These are phyloP conservation scores for Linnemannia exigua DNA, from an alignment of 192 early-diverging fungal species.

Conservation along the genomic window DNA sequence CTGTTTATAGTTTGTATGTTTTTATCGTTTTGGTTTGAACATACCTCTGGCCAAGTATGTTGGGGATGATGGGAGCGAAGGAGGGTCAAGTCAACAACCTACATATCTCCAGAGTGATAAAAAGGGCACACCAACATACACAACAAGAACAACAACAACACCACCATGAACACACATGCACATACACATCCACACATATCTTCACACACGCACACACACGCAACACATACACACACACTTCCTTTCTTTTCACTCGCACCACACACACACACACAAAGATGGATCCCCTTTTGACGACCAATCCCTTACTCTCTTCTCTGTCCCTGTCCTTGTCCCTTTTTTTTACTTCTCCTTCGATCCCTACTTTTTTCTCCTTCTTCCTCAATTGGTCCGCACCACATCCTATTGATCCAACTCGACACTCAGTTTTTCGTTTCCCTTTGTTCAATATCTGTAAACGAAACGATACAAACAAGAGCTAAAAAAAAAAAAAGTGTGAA, in stretches of 20 bases:
- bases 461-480: not conserved
- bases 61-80: conserved; percentile 1
- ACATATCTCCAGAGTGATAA: not conserved
- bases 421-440: not conserved
- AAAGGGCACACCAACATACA: conserved; percentile 2
- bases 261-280: not conserved
- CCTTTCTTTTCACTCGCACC: not conserved
- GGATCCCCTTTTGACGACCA: not conserved
- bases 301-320: not conserved
- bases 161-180: not conserved
- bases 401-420: not conserved
- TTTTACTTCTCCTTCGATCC: not conserved
- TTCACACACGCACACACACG: conserved; percentile 5
- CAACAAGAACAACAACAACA: not conserved
- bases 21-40: not conserved
- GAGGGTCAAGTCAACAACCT: not conserved
- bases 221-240: not conserved
- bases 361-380: not conserved
- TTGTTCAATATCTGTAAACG: not conserved
- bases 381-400: not conserved
- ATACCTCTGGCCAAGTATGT: conserved; percentile 1
- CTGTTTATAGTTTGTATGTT: not conserved
- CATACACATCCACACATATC: not conserved
- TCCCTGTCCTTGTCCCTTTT: not conserved
- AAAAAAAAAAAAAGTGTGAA: not conserved